Conservation (phyloP, 2,329 filamentous ascomycete genomes). For the Akanthomyces lecanii region DNA sequence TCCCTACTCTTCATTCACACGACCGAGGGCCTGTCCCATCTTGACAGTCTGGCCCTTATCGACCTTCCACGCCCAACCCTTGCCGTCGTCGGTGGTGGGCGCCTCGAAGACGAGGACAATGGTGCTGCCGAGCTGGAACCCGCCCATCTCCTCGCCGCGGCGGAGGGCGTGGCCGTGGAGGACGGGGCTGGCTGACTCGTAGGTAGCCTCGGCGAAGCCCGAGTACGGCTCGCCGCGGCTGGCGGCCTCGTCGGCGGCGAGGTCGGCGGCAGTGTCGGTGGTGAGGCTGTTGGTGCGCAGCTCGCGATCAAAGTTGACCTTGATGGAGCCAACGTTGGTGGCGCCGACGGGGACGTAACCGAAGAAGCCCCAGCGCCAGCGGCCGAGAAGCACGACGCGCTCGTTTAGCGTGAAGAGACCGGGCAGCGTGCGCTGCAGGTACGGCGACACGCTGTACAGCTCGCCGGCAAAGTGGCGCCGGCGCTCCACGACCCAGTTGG, state of each 20-base stretch:
- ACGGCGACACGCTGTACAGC: conserved; percentile 90
- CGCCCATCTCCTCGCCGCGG: conserved; percentile 94
- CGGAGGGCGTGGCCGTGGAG: conserved; percentile 79
- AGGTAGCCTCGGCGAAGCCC: conserved; percentile 92
- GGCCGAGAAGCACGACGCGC: conserved; percentile 84
- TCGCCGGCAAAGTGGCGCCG: conserved; percentile 97
- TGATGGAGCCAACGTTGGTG: conserved; percentile 95
- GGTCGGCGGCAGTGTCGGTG: conserved; percentile 88
- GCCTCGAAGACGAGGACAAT: conserved; percentile 97
- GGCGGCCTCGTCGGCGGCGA: conserved; percentile 74
- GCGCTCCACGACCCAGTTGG: conserved; percentile 90
- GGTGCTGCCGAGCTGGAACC: conserved; percentile 92
- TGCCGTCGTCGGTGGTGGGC: conserved; percentile 57
- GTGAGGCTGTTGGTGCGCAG: conserved; percentile 87
- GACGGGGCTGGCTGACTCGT: conserved; percentile 70
- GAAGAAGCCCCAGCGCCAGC: conserved; percentile 98
- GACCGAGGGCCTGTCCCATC: conserved; percentile 82
- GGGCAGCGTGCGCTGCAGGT: conserved; percentile 85
- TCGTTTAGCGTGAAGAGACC: conserved; percentile 97
- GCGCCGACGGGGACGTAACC: conserved; percentile 92
- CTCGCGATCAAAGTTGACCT: conserved; percentile 94
- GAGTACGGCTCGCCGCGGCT: conserved; percentile 74
- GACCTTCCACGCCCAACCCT: conserved; percentile 81
- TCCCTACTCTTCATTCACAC: conserved; percentile 53
- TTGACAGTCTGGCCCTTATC: conserved; percentile 84